Percentiles rank a stretch among this genome's conserved stretches.
Conservation (phyloP, 2,329 filamentous ascomycete genomes). For the Malbranchea zuffiana region DNA sequence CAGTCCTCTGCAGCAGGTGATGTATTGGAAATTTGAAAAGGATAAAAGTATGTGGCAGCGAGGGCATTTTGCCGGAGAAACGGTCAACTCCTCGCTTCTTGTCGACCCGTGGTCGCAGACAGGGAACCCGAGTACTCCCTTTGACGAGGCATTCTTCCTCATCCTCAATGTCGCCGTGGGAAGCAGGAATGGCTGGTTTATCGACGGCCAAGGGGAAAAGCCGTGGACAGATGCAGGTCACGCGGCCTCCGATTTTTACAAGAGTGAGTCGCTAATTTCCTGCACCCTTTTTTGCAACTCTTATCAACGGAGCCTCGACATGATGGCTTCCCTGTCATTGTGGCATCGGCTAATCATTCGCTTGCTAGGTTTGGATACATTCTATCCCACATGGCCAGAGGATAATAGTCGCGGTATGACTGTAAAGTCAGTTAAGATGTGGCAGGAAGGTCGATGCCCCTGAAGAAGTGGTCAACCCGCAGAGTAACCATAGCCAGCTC, state of each 20-base stretch:
- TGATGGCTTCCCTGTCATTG: neutral
- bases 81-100: slow-evolving; percentile 34
- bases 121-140: slow-evolving; percentile 38
- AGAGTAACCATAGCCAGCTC: too few species aligned
- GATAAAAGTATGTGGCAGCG: slow-evolving; percentile 24
- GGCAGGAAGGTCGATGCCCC: slow-evolving; percentile 30
- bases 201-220: slow-evolving; percentile 36
- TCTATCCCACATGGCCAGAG: slow-evolving; percentile 41
- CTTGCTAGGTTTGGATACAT: slow-evolving; percentile 20
- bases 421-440: slow-evolving; percentile 40
- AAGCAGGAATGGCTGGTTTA: slow-evolving; percentile 40
- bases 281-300: neutral
- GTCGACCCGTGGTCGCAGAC: slow-evolving; percentile 37
- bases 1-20: slow-evolving; percentile 28
- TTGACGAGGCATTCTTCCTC: slow-evolving; percentile 44
- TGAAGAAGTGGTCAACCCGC: too few species aligned
- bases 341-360: slow-evolving; percentile 2
- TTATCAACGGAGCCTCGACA: neutral
- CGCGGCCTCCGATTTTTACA: slow-evolving; percentile 34
- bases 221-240: slow-evolving; percentile 36
- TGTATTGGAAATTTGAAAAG: slow-evolving; percentile 22
- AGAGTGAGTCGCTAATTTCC: slow-evolving; percentile 20
- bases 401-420: slow-evolving; percentile 37
- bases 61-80: slow-evolving; percentile 34
- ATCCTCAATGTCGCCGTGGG: slow-evolving; percentile 45